Evolutionary conservation across 352 stramenopile genomes (phyloP).

Genomic region (Elongisporangium undulatum): DNA sequence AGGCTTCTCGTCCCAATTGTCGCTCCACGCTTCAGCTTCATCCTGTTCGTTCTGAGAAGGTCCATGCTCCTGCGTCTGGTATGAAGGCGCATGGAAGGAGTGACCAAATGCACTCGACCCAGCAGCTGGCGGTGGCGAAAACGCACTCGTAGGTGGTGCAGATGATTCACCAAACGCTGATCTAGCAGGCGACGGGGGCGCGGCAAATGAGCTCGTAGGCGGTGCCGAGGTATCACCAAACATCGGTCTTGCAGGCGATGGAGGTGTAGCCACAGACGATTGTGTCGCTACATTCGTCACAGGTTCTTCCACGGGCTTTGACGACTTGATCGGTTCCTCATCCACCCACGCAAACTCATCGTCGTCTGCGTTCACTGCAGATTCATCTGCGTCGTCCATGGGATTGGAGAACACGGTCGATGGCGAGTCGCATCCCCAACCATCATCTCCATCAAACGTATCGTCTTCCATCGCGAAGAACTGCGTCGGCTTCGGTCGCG

Average conservation of each 20-base stretch:
- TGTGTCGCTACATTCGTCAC: conserved; percentile 11
- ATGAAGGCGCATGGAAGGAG: not conserved
- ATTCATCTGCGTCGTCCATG: conserved; percentile 15
- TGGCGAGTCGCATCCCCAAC: conserved; percentile 68
- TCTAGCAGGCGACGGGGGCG: not conserved
- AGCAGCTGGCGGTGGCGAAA: not conserved
- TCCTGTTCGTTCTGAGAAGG: not conserved
- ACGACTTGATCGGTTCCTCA: conserved; percentile 21
- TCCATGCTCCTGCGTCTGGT: not conserved
- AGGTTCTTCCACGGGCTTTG: conserved; percentile 10
- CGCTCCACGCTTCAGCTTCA: not conserved
- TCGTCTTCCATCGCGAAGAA: conserved; percentile 82
- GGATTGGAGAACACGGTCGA: conserved; percentile 57
- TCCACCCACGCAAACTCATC: conserved; percentile 49
- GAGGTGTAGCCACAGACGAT: conserved; percentile 3
- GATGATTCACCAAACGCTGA: not conserved
- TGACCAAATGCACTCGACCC: not conserved
- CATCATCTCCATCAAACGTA: conserved; percentile 57
- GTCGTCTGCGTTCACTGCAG: conserved; percentile 4
- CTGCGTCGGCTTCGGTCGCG: conserved; percentile 23
- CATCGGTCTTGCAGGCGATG: conserved; percentile 4
- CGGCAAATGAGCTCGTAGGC: not conserved
- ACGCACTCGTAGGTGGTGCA: not conserved
- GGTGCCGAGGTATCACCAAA: not conserved
- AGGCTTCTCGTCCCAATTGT: not conserved